Evolutionary conservation across 306 rosid species (phyloP), one percentile per base, ranked within the genome.

Genomic region (Vigna unguiculata): DNA sequence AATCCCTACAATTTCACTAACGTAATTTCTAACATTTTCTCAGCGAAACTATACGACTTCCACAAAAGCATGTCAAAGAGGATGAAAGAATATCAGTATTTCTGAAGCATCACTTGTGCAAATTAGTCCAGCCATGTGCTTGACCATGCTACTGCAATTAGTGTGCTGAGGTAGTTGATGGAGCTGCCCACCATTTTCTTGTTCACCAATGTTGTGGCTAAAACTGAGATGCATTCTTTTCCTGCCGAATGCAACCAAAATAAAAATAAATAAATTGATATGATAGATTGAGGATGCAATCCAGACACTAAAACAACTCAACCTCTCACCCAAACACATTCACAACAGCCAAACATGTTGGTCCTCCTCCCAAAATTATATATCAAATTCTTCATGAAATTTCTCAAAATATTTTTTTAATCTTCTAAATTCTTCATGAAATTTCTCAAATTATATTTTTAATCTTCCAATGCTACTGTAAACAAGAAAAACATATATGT

Each of bases 101-200:
- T 45, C 66, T 48, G 53, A 61, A 43, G 51, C 65, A 73, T 73
- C 65, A 53, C 60, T 71, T 54, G 41, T 16, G 74, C 25, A 30
- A 30, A 52, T 52, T 45, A 45, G 65, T 16, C 43, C 22, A 73
- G 72, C 20, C 2, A 38, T 46, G 40, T 66, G 40, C 16, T 54
- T 62, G 58, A 22, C 20, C 77, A n/a, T 62, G 78, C 73, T 36
- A 76, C 1, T n/a, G 63, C 60, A 16, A 54, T 62, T 17, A 30
- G 74, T 14, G 53, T 14, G 38, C 72, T 22, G 57, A 59, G 14
- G 59, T 53, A 48, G 80, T 9, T 7, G 86, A 66, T 32, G 92
- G 90, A 40, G 91, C 82, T 13, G 86, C 82, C 91, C 92, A 82
- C 34, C 22, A 90, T 93, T 80, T 90, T 90, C 89, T 88, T 90